A percentile compares a stretch with the other conserved stretches of the same genome.
These are phyloP conservation scores for Calonectria multiphialidica DNA, from an alignment of 2,329 filamentous ascomycete genomes.

Conservation along the genomic window DNA sequence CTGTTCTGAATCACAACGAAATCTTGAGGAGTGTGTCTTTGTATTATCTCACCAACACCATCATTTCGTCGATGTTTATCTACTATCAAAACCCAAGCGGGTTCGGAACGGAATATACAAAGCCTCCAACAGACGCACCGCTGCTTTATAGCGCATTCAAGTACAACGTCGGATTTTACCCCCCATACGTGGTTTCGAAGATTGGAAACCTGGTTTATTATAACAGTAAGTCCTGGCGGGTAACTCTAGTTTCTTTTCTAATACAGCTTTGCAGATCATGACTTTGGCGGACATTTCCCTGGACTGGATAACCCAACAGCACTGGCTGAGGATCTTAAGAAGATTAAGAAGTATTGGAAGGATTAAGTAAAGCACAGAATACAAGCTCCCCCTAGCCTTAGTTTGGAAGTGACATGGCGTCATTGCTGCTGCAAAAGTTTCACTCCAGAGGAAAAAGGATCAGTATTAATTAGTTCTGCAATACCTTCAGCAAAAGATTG, in stretches of 20 bases:
- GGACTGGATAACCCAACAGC: conserved; percentile 26
- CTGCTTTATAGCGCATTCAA: conserved; percentile 34
- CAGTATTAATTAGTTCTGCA: too few relatives aligned
- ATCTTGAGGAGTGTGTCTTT: conserved; percentile 36
- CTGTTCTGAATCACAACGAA: conserved; percentile 33
- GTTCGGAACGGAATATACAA: conserved; percentile 24
- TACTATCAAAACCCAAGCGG: conserved; percentile 29
- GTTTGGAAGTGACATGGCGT: neutral
- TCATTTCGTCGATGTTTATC: conserved; percentile 35
- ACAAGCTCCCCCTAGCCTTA: neutral
- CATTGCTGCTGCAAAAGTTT: too few relatives aligned
- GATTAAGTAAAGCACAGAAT: too few relatives aligned
- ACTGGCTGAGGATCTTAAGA: conserved; percentile 10
- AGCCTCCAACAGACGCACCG: conserved; percentile 29
- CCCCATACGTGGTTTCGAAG: conserved; percentile 15
- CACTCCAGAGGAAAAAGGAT: too few relatives aligned
- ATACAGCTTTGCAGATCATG: conserved; percentile 1
- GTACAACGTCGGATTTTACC: conserved; percentile 35
- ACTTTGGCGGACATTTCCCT: conserved; percentile 26
- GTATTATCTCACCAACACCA: conserved; percentile 42
- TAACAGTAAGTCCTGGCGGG: neutral
- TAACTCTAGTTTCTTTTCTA: neutral
- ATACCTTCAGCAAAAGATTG: too few relatives aligned
- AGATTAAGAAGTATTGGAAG: conserved; percentile 16
- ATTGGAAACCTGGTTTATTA: conserved; percentile 35